phyloP scores from a whole-genome alignment of 306 rosid genomes.

The Acacia acuminata region DNA sequence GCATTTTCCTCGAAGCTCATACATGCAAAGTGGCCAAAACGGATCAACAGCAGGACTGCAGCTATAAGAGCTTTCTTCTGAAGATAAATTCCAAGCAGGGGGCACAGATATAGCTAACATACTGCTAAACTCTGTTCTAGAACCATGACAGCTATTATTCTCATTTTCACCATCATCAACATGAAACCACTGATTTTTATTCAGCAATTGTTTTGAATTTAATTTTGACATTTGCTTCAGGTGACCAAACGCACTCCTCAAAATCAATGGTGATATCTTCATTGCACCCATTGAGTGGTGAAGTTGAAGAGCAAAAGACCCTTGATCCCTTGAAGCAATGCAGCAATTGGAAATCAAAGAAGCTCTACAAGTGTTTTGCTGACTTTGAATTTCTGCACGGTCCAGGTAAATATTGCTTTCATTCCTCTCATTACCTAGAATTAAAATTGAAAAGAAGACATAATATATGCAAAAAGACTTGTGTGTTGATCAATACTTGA shows the following conservation, averaged over 20 bases:
- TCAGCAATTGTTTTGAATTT: conserved; percentile 42
- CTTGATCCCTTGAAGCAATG: conserved; percentile 47
- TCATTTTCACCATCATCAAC: conserved; percentile 35
- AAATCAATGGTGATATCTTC: conserved; percentile 40
- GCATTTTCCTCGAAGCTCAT: conserved; percentile 98
- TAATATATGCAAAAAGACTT: conserved; percentile 11
- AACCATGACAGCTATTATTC: conserved; percentile 37
- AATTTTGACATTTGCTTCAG: conserved; percentile 49
- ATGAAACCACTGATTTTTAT: conserved; percentile 32
- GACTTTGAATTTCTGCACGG: conserved; percentile 48
- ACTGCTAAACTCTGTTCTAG: conserved; percentile 39
- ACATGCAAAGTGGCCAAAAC: conserved; percentile 94
- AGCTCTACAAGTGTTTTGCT: conserved; percentile 36
- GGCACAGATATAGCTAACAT: conserved; percentile 33
- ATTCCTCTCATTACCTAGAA: conserved; percentile 50
- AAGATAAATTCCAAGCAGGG: conserved; percentile 43
- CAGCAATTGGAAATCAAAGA: conserved; percentile 38
- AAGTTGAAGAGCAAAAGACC: conserved; percentile 38
- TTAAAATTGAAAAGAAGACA: conserved; percentile 1
- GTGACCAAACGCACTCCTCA: conserved; percentile 69
- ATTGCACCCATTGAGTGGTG: conserved; percentile 32
- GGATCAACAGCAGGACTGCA: conserved; percentile 69
- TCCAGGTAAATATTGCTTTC: conserved; percentile 42
- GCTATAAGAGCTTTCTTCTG: conserved; percentile 66
- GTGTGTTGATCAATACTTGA: conserved; percentile 16